Base-by-base conservation (phyloP, 2,329 filamentous ascomycete species). In the Microsporum audouinii region DNA sequence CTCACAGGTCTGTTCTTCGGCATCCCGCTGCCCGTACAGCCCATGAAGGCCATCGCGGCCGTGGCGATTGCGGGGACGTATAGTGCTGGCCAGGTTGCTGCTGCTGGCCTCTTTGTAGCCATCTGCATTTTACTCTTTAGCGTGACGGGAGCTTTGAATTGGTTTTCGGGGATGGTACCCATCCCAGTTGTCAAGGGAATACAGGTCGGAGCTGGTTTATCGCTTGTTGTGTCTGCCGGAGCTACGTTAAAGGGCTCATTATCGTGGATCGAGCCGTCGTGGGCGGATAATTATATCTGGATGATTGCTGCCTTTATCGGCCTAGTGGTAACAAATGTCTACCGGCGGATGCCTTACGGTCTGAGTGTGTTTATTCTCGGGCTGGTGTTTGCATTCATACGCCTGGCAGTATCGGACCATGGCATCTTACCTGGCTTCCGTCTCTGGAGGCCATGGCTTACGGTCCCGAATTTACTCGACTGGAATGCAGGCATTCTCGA, bases 171-270 rank as follows among this genome's bases (percentile, higher is more conserved):
- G n/a, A 79, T 85, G 12, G 87, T 95, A 6, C 92, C 92, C 0
- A 83, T 91, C 12, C 89, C 91, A 0, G 88, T 97, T 0, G 86
- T 97, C 59, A 96, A 95, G 71, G 92, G 92, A 34, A 96, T 97
- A 66, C 94, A 97, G 74, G 84, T 96, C 56, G 92, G 92, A 41
- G 92, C 92, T 3, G 92, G 92, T 1, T 78, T 97, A 56, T 90
- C 88, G 14, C 81, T 97, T 14, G 82, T 91, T 60, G 81, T 95
- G 61, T 88, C 88, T 10, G 89, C 90, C 5, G 90, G 89, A 2
- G 78, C 80, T 0, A 82, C 78, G 55, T 80, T 95, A 62, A 79
- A 94, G 10, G 78, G 80, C 17, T 84, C 84, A 1, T 78, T 96
- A 2, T 77, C 79, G 10, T 95, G 90, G 89, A 75, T 79, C 1